Evolutionary conservation across 192 early-diverging fungal genomes (phyloP).

Genomic region (Backusella liffmaniae): DNA sequence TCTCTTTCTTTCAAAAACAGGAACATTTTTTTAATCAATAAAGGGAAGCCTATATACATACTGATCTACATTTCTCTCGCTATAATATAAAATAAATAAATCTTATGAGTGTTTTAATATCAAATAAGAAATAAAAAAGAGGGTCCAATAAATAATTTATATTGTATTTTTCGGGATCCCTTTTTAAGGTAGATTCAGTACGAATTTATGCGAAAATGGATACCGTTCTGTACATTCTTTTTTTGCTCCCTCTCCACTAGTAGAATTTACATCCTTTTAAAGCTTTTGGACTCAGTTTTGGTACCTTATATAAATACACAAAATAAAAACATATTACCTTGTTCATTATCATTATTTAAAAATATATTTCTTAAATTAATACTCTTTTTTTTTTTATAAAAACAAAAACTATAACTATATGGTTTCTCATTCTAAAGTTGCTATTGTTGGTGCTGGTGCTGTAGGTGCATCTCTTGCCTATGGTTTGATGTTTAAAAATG

Average conservation of each 20-base stretch:
- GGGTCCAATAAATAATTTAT: background rate
- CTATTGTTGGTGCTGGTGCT: slow-evolving; percentile 54
- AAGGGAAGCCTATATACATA: background rate
- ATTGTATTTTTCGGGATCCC: background rate
- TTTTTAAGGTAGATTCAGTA: background rate
- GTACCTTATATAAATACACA: background rate
- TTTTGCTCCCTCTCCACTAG: background rate
- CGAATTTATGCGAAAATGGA: background rate
- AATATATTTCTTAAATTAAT: background rate
- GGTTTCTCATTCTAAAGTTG: slow-evolving; percentile 23
- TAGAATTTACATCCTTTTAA: background rate
- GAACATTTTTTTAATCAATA: background rate
- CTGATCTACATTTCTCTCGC: background rate
- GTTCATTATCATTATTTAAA: background rate
- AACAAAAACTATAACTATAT: background rate
- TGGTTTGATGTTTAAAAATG: slow-evolving; percentile 46
- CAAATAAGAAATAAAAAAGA: background rate
- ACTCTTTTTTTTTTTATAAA: background rate
- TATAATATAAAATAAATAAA: background rate
- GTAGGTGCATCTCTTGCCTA: slow-evolving; percentile 55
- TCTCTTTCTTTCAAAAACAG: background rate
- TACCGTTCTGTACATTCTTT: background rate
- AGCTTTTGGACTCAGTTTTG: background rate
- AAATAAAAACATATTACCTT: background rate
- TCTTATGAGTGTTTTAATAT: background rate